Conservation (phyloP, 768 basidiomycete genomes). For the Lactarius quietus region DNA sequence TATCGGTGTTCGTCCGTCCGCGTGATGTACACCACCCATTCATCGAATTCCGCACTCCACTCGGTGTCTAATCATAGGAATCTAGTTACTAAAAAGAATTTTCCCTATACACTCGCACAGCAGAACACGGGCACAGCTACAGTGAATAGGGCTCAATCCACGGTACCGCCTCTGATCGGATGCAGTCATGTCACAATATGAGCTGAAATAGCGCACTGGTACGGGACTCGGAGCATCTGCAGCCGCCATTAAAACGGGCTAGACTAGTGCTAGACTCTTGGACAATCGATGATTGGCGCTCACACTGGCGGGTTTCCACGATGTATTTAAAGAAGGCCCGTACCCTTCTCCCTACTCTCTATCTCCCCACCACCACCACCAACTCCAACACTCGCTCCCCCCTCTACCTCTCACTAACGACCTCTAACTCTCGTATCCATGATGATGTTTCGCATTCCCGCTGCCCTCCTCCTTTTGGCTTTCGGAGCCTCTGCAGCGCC, state of each 20-base stretch:
- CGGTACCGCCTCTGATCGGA: background rate
- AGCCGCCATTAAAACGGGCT: background rate
- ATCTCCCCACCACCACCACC: background rate
- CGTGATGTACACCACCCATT: background rate
- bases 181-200: background rate
- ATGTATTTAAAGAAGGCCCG: background rate
- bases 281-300: background rate
- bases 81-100: background rate
- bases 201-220: background rate
- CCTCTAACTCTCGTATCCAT: background rate
- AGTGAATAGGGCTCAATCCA: background rate
- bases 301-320: background rate
- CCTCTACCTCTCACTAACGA: background rate
- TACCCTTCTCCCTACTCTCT: background rate
- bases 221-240: background rate
- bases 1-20: background rate
- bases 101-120: background rate
- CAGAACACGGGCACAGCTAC: background rate
- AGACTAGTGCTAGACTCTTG: too few relatives aligned
- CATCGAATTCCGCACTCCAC: background rate
- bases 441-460: constrained; percentile 1
- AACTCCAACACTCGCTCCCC: background rate
- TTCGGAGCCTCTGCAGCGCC: constrained; percentile 6
- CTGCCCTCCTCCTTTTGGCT: constrained; percentile 2
- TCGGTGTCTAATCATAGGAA: background rate